A percentile compares a stretch with the other conserved stretches of the same genome.
phyloP scores from a whole-genome alignment of 805 yeast species.

The Candida ulmi region DNA sequence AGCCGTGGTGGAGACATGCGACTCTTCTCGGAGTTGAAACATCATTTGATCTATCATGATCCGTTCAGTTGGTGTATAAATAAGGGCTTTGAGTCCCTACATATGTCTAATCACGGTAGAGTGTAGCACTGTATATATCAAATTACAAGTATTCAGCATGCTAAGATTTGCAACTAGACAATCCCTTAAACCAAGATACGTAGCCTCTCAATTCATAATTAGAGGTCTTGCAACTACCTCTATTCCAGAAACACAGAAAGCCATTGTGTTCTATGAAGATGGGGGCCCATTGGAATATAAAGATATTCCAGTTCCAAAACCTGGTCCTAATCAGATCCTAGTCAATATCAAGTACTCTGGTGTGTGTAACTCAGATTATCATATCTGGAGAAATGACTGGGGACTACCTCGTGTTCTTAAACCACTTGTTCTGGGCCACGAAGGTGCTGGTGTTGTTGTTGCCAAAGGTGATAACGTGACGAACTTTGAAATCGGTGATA shows the following conservation, averaged over 20 bases:
- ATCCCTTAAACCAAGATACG: neutral
- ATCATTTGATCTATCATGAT: no score
- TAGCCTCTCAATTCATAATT: neutral
- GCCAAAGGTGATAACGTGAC: conserved; percentile 45
- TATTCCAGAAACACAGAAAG: conserved; percentile 43
- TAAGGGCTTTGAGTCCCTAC: no score
- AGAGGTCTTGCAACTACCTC: conserved; percentile 5
- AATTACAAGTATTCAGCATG: no score
- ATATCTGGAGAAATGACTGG: conserved; percentile 63
- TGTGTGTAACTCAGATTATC: conserved; percentile 57
- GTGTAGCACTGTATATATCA: no score
- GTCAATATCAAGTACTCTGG: conserved; percentile 54
- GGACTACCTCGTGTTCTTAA: conserved; percentile 41
- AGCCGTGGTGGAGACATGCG: no score
- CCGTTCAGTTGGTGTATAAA: no score
- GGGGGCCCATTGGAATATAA: conserved; percentile 40
- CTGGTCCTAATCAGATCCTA: conserved; percentile 47
- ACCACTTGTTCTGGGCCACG: conserved; percentile 57
- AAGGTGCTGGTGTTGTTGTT: conserved; percentile 59
- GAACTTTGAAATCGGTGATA: conserved; percentile 51
- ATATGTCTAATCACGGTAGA: no score
- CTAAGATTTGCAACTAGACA: conserved; percentile 1
- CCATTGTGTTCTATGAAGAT: conserved; percentile 39
- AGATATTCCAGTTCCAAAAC: conserved; percentile 48
- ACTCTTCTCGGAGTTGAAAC: no score